phyloP scores from a whole-genome alignment of 768 basidiomycete genomes.

The Podaxis mareebaensis region DNA sequence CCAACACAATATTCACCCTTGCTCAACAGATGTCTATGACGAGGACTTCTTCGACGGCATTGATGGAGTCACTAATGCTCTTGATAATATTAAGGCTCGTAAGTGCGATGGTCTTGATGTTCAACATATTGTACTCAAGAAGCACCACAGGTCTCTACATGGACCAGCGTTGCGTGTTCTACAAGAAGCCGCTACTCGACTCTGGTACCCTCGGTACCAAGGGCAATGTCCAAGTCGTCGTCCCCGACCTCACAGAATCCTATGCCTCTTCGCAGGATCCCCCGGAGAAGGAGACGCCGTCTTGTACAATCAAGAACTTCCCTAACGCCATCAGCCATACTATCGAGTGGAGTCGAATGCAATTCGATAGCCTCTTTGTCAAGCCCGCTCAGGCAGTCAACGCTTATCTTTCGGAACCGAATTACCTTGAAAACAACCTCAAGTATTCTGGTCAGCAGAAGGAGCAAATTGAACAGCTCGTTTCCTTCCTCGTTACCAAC shows the following conservation, averaged over 20 bases:
- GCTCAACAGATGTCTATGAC: constrained; percentile 83
- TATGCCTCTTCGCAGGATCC: constrained; percentile 99
- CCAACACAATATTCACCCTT: constrained; percentile 26
- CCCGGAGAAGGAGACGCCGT: constrained; percentile 95
- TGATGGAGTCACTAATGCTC: constrained; percentile 94
- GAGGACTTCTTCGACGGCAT: constrained; percentile 85
- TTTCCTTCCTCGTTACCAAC: constrained; percentile 85
- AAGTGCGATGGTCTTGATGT: constrained; percentile 29
- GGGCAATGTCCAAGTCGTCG: constrained; percentile 94
- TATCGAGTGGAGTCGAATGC: constrained; percentile 96
- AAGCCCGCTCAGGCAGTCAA: constrained; percentile 94
- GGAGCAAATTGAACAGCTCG: constrained; percentile 86
- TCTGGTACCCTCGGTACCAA: constrained; percentile 98
- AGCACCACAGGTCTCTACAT: constrained; percentile 78
- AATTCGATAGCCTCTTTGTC: constrained; percentile 91
- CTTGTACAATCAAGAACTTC: constrained; percentile 98
- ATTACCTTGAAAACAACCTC: constrained; percentile 87
- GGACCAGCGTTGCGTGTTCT: constrained; percentile 98
- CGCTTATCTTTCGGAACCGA: constrained; percentile 94
- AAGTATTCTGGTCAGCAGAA: constrained; percentile 92
- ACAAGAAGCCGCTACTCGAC: constrained; percentile 92
- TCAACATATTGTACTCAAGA: not conserved
- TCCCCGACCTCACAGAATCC: constrained; percentile 93
- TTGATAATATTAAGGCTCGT: constrained; percentile 98
- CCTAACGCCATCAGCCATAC: constrained; percentile 98